Evolutionary conservation across 2,329 filamentous ascomycete species (phyloP), one percentile per base, ranked within the genome.

Genomic region (Claviceps maximensis): DNA sequence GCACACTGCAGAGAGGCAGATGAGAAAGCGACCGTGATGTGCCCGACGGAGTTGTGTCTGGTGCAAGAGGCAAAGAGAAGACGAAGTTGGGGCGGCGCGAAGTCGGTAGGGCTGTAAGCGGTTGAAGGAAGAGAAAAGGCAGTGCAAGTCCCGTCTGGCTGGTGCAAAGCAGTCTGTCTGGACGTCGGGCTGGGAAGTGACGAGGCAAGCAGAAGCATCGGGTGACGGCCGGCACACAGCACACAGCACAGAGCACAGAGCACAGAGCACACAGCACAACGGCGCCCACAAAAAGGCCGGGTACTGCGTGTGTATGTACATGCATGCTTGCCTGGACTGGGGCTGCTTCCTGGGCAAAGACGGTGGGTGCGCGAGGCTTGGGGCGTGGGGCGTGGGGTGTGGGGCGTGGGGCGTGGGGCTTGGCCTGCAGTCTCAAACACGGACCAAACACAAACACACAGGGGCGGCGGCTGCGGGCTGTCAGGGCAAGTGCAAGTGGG

Each of bases 181-280:
- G 25, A 17, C 13, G 9, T 36, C 33, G 13, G 33, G 27, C 13
- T 47, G 25, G 25, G 25, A 33, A 42, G 52, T 40, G 42, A 33
- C 25, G 27, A 49, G 36, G 29, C 42, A 47, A 49, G n/a, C 48
- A 50, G 47, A 49, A 49, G 51, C 54, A 49, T 48, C 38, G 42
- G 31, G 51, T 40, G 51, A 53, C 40, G 29, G 51, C n/a, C n/a
- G n/a, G 3, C 31, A 9, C 38, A 38, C 33, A 36, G 54, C 41
- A 55, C 51, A 51, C 51, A 55, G 49, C 38, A 51, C 54, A 47
- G n/a, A n/a, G n/a, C n/a, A n/a, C n/a, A n/a, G n/a, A n/a, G n/a
- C n/a, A n/a, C n/a, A n/a, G n/a, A n/a, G n/a, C n/a, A n/a, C n/a
- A n/a, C n/a, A 53, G 29, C 48, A 51, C 54, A 49, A 49, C 7